phyloP scores from a whole-genome alignment of 495 filamentous ascomycete species.

The Trichoderma virens region DNA sequence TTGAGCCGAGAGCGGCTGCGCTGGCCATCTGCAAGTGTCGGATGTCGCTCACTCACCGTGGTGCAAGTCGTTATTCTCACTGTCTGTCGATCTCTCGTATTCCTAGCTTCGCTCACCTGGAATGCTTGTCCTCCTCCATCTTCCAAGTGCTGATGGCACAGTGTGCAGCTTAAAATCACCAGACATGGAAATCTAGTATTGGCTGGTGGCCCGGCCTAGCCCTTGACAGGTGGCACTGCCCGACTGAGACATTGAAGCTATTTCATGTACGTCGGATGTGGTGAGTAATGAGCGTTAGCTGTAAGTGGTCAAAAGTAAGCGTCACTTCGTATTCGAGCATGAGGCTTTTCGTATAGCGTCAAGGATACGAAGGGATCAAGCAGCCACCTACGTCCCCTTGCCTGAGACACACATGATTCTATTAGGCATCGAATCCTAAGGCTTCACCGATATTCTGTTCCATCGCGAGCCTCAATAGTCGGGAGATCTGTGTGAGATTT shows the following conservation, averaged over 20 bases:
- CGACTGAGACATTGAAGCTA: slow-evolving; percentile 1
- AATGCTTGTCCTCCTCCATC: background rate
- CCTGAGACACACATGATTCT: background rate
- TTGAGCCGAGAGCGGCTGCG: too few species aligned
- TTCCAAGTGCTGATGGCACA: background rate
- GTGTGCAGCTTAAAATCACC: background rate
- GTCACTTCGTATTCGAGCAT: background rate
- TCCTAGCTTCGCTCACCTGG: background rate
- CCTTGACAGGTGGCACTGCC: background rate
- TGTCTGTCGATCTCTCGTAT: background rate
- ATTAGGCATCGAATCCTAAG: background rate
- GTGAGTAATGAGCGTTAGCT: background rate
- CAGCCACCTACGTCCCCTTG: slow-evolving; percentile 6
- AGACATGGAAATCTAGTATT: background rate
- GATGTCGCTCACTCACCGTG: background rate
- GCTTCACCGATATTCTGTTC: background rate
- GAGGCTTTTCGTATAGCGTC: background rate
- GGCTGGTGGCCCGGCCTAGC: background rate
- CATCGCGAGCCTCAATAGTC: background rate
- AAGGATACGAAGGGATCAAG: background rate
- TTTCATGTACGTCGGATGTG: background rate
- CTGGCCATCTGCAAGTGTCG: too few species aligned
- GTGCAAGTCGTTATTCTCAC: background rate
- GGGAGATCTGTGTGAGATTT: background rate
- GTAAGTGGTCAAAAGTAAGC: slow-evolving; percentile 4